These are phyloP conservation scores for Leccinum truebloodii DNA, from an alignment of 768 basidiomycete species.

Conservation along the genomic window DNA sequence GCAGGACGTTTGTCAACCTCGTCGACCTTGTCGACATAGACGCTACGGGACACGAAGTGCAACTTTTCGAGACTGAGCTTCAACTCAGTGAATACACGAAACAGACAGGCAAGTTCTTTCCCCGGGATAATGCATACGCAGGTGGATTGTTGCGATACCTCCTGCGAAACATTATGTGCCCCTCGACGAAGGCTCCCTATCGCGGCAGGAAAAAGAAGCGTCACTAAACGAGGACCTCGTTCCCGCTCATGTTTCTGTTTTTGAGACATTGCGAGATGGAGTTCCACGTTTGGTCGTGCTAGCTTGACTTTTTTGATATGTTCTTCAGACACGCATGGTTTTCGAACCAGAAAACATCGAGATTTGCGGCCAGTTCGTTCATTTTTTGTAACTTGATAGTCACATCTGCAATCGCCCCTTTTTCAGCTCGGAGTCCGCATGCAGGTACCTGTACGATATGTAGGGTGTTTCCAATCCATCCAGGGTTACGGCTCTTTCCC, in stretches of 20 bases:
- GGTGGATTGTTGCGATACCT: conserved; percentile 18
- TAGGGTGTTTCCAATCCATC: neutral
- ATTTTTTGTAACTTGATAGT: neutral
- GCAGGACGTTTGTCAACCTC: conserved; percentile 7
- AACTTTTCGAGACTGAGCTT: conserved; percentile 10
- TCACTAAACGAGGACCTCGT: conserved; percentile 16
- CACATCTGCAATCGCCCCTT: neutral
- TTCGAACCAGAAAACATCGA: neutral
- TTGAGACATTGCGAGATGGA: neutral
- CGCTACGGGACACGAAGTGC: neutral
- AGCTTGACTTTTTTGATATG: neutral
- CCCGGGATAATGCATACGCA: conserved; percentile 15
- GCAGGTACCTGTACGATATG: neutral
- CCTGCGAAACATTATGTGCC: conserved; percentile 16
- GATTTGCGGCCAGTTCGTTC: neutral
- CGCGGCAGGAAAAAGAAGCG: conserved; percentile 4
- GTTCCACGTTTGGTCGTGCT: conserved; percentile 4
- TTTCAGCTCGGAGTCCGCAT: neutral
- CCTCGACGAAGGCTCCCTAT: neutral
- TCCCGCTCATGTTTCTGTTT: conserved; percentile 1
- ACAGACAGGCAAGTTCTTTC: conserved; percentile 13
- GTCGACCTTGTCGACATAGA: conserved; percentile 22
- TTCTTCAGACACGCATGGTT: neutral
- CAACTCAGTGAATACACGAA: conserved; percentile 15
- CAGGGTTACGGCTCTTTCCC: neutral